A percentile compares a stretch with the other conserved stretches of the same genome.
phyloP scores from a whole-genome alignment of 2,329 filamentous ascomycete species.

The Cercospora zeina region DNA sequence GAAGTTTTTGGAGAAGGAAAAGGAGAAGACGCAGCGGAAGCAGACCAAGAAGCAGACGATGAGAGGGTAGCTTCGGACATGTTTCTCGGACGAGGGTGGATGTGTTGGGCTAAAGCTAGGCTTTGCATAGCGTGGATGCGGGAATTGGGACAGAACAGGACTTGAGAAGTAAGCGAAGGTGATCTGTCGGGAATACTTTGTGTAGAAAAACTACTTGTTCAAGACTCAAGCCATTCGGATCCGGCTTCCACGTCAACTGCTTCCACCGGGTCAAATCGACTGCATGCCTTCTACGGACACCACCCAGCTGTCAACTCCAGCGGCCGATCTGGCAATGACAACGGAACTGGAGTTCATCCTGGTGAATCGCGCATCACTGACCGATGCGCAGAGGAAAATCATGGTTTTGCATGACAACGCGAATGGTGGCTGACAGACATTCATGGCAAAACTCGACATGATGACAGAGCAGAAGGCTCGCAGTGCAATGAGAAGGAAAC shows the following conservation, averaged over 20 bases:
- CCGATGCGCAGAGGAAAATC: too few relatives aligned
- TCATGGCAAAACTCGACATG: too few relatives aligned
- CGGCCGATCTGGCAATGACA: too few relatives aligned
- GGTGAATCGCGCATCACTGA: too few relatives aligned
- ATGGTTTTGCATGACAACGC: too few relatives aligned
- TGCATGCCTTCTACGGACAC: neutral
- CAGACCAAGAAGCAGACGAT: slow-evolving; percentile 62
- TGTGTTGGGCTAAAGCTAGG: neutral
- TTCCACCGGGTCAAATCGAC: neutral
- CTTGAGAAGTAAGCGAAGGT: neutral
- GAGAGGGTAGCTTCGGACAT: slow-evolving; percentile 9
- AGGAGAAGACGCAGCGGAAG: slow-evolving; percentile 68
- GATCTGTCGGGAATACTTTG: neutral
- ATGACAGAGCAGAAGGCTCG: neutral
- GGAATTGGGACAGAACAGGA: neutral
- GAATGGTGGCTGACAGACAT: too few relatives aligned
- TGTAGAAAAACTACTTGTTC: neutral
- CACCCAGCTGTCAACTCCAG: neutral
- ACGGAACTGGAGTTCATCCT: too few relatives aligned
- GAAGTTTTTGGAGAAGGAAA: slow-evolving; percentile 73
- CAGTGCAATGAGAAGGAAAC: neutral
- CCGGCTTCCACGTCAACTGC: neutral
- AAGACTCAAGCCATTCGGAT: neutral
- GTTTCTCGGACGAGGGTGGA: neutral
- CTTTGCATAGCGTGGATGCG: slow-evolving; percentile 3